Conservation (phyloP, 1,139 yeast species). For the Scheffersomyces illinoinensis region DNA sequence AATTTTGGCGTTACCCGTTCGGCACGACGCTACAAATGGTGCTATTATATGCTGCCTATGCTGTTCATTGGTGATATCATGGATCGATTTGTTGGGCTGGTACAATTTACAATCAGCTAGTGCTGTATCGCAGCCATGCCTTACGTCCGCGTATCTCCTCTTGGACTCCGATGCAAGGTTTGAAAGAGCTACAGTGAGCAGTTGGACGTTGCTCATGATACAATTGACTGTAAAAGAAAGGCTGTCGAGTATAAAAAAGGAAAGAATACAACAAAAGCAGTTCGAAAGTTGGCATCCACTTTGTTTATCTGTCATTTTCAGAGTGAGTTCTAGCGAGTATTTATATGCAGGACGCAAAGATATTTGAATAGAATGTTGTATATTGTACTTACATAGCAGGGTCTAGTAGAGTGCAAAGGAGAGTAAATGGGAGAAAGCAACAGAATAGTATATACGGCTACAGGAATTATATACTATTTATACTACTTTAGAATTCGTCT, state of each 20-base stretch:
- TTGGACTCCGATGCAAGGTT: slow-evolving; percentile 67
- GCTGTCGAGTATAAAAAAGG: neutral
- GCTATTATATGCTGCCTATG: slow-evolving; percentile 54
- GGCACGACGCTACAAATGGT: slow-evolving; percentile 76
- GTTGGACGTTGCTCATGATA: slow-evolving; percentile 42
- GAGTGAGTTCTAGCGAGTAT: neutral
- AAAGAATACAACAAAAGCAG: neutral
- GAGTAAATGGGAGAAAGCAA: neutral
- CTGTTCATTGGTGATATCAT: slow-evolving; percentile 26
- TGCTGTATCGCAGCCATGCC: slow-evolving; percentile 65
- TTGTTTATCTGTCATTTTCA: neutral
- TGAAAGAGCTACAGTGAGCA: slow-evolving; percentile 55
- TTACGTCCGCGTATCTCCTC: slow-evolving; percentile 67
- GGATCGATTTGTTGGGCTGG: slow-evolving; percentile 14
- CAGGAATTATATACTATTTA: no score
- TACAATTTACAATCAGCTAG: slow-evolving; percentile 45
- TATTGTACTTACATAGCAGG: neutral
- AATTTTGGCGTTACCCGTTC: slow-evolving; percentile 72
- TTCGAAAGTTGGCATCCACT: neutral
- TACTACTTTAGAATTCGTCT: no score
- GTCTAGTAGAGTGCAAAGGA: neutral
- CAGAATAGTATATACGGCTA: neutral
- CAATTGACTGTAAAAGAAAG: neutral
- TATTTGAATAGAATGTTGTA: neutral
- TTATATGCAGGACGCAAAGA: neutral